Evolutionary conservation across 805 yeast genomes (phyloP), one percentile per base, ranked within the genome.

Genomic region (Wickerhamomyces mucosus): DNA sequence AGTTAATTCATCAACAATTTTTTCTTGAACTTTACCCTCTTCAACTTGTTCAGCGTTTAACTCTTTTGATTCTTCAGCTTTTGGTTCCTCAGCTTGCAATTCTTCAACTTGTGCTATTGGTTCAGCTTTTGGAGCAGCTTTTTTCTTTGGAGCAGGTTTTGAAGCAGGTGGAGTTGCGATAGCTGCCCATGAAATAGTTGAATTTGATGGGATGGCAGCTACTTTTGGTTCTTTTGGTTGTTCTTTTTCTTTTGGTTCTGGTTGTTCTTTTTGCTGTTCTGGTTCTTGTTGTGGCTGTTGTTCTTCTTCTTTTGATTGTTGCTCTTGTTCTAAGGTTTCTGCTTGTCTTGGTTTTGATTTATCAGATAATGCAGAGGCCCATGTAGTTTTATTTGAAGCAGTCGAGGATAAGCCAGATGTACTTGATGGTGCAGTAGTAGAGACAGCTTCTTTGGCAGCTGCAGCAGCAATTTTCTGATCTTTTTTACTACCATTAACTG

Each of bases 171-270:
- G 77, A 34, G 72, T 58, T 32, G 78, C 77, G 45, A 78, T 72
- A 13, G 86, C 71, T 19, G 85, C 84, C 82, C 85, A 78, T 5
- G 84, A 65, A 47, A 64, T 61, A 28, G 47, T 39, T 8, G 53
- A 41, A 5, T 51, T 38, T 13, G 56, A 47, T 27, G 56, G 51
- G 6, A 43, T 42, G 13, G 36, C 35, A 15, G 32, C 39, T 28
- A 44, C 34, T 27, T 40, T 43, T 26, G 41, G 36, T 18, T 39
- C 26, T 36, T 36, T 32, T 29, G 51, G 29, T 28, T 29, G 43
- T 34, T 18, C 29, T 26, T 29, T 24, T 18, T 17, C 30, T 19
- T 33, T 18, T 31, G 36, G 35, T 31, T 35, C 26, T 27, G 36
- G 27, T 20, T 36, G 33, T 29, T 40, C 35, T 28, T 35, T 27